Conservation (phyloP, 176 grass and related monocot species). For the Avena atlantica region DNA sequence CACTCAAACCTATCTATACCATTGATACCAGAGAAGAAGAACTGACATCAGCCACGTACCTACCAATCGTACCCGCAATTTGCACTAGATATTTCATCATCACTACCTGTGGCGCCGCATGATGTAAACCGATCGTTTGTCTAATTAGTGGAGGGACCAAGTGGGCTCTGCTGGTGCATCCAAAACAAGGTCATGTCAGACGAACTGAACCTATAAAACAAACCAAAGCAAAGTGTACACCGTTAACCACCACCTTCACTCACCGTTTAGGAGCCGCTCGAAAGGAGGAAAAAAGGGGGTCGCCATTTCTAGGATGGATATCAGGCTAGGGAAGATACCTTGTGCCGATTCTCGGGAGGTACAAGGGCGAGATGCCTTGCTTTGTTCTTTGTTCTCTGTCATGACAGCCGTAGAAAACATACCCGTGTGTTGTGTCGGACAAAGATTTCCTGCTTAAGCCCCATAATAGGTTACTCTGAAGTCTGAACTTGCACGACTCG, state of each 20-base stretch:
- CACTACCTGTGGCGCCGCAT: constrained; percentile 11
- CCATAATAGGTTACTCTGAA: too few species aligned
- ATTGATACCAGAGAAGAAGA: too few species aligned
- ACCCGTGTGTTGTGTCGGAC: too few species aligned
- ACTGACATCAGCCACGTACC: too few species aligned
- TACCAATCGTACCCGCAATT: constrained; percentile 17
- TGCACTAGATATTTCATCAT: constrained; percentile 41
- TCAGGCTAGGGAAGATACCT: constrained; percentile 31
- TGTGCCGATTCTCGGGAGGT: constrained; percentile 26
- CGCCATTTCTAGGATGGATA: neutral
- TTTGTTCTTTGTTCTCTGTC: too few species aligned
- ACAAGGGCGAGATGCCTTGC: too few species aligned
- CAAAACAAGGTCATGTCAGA: constrained; percentile 41
- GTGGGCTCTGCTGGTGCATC: constrained; percentile 39
- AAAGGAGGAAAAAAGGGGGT: neutral
- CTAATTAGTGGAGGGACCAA: constrained; percentile 32
- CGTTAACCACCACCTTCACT: constrained; percentile 4
- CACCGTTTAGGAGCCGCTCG: neutral
- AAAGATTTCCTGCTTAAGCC: too few species aligned
- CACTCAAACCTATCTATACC: too few species aligned
- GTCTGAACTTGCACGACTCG: too few species aligned
- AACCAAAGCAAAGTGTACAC: neutral
- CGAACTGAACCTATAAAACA: neutral
- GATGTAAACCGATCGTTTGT: constrained; percentile 41
- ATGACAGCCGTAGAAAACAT: too few species aligned